These are phyloP conservation scores for Melampsora larici-populina DNA, from an alignment of 1,284 basidiomycete genomes.

Conservation along the genomic window DNA sequence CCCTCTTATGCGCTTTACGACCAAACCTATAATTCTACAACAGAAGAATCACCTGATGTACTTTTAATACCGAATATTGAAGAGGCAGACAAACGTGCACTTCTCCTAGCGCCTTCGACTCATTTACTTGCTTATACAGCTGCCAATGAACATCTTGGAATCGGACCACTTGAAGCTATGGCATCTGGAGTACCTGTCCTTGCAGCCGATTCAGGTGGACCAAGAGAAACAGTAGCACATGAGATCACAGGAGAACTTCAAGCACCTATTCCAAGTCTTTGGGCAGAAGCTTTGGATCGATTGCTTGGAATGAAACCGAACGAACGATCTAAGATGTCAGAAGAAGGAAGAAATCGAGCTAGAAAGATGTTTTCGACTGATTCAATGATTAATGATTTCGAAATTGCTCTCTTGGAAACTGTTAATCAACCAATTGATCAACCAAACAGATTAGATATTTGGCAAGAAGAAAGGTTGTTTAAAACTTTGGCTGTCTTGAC, in stretches of 20 bases:
- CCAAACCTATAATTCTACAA: slow-evolving; percentile 55
- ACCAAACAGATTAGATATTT: not conserved
- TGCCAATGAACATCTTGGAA: slow-evolving; percentile 93
- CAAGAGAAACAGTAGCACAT: slow-evolving; percentile 79
- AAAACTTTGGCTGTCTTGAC: not conserved
- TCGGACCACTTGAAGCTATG: slow-evolving; percentile 94
- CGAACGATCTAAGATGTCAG: slow-evolving; percentile 60
- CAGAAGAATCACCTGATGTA: slow-evolving; percentile 61
- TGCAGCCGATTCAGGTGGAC: slow-evolving; percentile 84
- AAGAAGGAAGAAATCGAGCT: slow-evolving; percentile 63
- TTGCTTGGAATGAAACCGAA: slow-evolving; percentile 60
- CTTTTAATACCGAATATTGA: slow-evolving; percentile 84
- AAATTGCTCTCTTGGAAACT: slow-evolving; percentile 60
- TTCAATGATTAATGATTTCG: slow-evolving; percentile 68
- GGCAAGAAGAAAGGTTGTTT: not conserved
- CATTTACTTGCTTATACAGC: slow-evolving; percentile 85
- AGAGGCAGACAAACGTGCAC: slow-evolving; percentile 70
- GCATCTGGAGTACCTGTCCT: slow-evolving; percentile 82
- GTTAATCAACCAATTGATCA: not conserved
- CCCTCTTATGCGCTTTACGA: slow-evolving; percentile 49
- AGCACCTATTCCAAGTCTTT: slow-evolving; percentile 62
- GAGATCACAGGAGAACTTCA: slow-evolving; percentile 57
- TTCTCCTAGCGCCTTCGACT: slow-evolving; percentile 62
- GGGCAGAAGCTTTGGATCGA: slow-evolving; percentile 66
- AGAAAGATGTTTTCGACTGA: slow-evolving; percentile 62